A percentile compares a stretch with the other conserved stretches of the same genome.
Conservation (phyloP, 352 stramenopile genomes). For the Phytophthora pluvialis region DNA sequence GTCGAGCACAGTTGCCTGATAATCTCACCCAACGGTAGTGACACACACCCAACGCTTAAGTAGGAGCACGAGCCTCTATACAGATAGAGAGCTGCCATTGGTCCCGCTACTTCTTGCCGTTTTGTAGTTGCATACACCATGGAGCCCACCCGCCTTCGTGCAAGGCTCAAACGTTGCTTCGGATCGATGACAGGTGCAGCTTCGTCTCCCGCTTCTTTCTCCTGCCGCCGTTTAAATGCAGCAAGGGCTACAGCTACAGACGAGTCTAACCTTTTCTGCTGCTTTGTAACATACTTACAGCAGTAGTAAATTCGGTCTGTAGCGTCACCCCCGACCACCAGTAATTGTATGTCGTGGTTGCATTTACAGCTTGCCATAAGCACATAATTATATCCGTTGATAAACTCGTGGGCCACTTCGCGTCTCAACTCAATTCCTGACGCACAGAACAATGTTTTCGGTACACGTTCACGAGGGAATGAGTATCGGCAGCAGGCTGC, state of each 20-base stretch:
- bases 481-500: background rate
- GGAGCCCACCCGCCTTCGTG: background rate
- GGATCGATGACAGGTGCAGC: no score
- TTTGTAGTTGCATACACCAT: background rate
- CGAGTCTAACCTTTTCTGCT: background rate
- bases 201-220: no score
- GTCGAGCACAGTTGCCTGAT: background rate
- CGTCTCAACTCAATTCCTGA: background rate
- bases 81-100: background rate
- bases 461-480: background rate
- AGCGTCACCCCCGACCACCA: background rate
- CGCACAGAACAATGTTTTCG: background rate
- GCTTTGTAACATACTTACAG: constrained; percentile 1
- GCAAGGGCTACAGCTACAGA: background rate
- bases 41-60: background rate
- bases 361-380: background rate
- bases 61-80: constrained; percentile 1
- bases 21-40: background rate
- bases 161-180: no score
- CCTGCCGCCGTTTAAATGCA: background rate
- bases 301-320: constrained; percentile 2
- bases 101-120: background rate
- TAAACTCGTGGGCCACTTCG: background rate
- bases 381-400: constrained; percentile 3
- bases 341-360: background rate